A percentile compares a stretch with the other conserved stretches of the same genome.
These are phyloP conservation scores for Talaromyces verruculosus DNA, from an alignment of 2,329 filamentous ascomycete species.

Conservation along the genomic window DNA sequence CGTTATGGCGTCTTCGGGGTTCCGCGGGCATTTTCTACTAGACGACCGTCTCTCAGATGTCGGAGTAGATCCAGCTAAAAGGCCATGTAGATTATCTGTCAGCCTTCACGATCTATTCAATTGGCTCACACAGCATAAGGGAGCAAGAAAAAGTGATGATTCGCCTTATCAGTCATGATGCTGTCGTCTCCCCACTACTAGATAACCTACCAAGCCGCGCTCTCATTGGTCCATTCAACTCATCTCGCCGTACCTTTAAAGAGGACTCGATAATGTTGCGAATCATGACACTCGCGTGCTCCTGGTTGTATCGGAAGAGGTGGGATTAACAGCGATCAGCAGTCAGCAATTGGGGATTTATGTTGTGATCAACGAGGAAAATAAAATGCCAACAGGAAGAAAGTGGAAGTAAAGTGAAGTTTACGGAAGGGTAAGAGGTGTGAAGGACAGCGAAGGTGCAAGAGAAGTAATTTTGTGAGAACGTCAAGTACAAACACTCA, in stretches of 20 bases:
- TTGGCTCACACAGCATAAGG: not conserved
- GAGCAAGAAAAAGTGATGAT: not conserved
- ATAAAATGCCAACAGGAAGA: not conserved
- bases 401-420: too few relatives aligned
- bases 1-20: constrained; percentile 32
- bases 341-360: too few relatives aligned
- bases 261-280: not conserved
- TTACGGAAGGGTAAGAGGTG: too few relatives aligned
- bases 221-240: not conserved
- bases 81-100: not conserved
- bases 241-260: not conserved
- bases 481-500: too few relatives aligned
- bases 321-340: too few relatives aligned
- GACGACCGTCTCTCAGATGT: not conserved
- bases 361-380: too few relatives aligned
- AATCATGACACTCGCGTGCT: too few relatives aligned
- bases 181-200: not conserved
- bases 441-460: too few relatives aligned
- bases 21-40: not conserved
- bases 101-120: not conserved
- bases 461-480: too few relatives aligned
- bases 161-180: not conserved
- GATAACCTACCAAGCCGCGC: not conserved
- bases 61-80: not conserved
- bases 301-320: too few relatives aligned